These are phyloP conservation scores for Colletotrichum noveboracense DNA, from an alignment of 2,329 filamentous ascomycete species.

Conservation along the genomic window DNA sequence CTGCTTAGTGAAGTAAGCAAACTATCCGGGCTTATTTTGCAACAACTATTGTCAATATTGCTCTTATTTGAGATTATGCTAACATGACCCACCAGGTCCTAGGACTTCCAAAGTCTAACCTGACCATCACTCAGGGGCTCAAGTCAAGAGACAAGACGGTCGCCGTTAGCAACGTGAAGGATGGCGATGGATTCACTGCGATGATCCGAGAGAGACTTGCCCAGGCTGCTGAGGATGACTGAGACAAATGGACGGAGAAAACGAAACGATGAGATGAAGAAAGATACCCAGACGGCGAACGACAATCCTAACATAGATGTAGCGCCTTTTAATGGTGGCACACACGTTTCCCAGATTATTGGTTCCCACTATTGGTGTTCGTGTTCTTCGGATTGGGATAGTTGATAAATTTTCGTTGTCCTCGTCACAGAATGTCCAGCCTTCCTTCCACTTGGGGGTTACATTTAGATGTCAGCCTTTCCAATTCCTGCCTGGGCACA, in stretches of 20 bases:
- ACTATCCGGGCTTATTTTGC: not conserved
- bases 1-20: constrained; percentile 62
- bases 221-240: not conserved
- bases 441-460: not conserved
- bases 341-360: not conserved
- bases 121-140: constrained; percentile 65
- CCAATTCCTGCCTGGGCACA: not conserved
- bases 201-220: constrained; percentile 26
- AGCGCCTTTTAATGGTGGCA: not conserved
- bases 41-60: not conserved
- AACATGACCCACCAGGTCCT: constrained; percentile 53
- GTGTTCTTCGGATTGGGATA: not conserved
- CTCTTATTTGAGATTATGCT: not conserved
- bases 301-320: too few relatives aligned
- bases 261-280: not conserved
- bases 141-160: constrained; percentile 72
- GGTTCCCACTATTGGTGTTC: not conserved
- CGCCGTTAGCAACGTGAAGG: constrained; percentile 39
- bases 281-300: not conserved
- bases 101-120: constrained; percentile 65
- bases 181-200: constrained; percentile 33
- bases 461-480: not conserved
- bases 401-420: not conserved
- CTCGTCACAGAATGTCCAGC: not conserved
- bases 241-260: not conserved